Evolutionary conservation across 441 rosid species (phyloP).

Genomic region (Melastoma candidum): DNA sequence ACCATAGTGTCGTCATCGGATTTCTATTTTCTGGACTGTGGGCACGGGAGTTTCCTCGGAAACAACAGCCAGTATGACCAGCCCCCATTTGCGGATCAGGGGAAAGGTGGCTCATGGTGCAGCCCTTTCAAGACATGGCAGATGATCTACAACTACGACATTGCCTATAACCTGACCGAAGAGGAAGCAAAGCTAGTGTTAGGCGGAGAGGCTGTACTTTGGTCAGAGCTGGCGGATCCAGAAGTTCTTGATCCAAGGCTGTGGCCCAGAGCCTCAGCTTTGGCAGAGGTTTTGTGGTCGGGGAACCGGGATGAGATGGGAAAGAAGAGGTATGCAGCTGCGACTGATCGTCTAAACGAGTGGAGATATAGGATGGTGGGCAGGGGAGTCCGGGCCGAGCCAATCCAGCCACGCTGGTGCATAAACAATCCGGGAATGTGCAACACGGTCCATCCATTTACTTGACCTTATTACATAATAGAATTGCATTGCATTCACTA

Average conservation of each 20-base stretch:
- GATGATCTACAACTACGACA: conserved; percentile 62
- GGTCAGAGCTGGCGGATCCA: conserved; percentile 88
- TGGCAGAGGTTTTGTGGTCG: conserved; percentile 82
- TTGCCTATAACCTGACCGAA: conserved; percentile 43
- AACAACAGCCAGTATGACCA: conserved; percentile 54
- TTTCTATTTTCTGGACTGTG: conserved; percentile 75
- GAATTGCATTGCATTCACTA: no score
- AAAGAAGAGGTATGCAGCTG: conserved; percentile 53
- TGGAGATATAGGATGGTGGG: conserved; percentile 81
- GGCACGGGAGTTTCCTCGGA: conserved; percentile 65
- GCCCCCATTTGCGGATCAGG: conserved; percentile 12
- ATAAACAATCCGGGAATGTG: conserved; percentile 74
- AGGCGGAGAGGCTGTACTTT: conserved; percentile 80
- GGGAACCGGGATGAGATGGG: conserved; percentile 63
- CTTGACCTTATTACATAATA: no score
- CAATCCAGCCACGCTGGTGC: conserved; percentile 86
- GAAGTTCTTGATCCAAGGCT: conserved; percentile 48
- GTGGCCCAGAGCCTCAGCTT: conserved; percentile 79
- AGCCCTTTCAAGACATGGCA: conserved; percentile 88
- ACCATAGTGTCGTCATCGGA: conserved; percentile 71
- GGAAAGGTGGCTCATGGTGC: conserved; percentile 64
- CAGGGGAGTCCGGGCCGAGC: conserved; percentile 67
- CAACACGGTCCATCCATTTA: conserved; percentile 27
- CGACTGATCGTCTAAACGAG: conserved; percentile 55
- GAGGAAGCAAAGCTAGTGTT: conserved; percentile 63